Base-by-base conservation (phyloP, 805 yeast genomes). In the Ogataea populi-albae region DNA sequence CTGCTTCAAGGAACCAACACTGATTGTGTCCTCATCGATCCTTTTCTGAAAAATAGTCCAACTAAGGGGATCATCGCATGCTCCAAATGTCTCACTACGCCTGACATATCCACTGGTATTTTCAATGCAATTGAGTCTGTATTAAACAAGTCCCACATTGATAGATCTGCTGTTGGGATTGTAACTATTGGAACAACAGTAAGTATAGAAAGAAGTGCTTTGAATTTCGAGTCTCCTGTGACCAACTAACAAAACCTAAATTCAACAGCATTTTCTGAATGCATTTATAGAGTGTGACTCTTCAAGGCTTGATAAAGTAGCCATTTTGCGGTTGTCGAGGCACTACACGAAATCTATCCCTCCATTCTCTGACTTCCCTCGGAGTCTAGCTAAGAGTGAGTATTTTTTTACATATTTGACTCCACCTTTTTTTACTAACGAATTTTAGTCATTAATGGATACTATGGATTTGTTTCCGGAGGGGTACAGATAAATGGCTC, bases 101-200 rank as follows among this genome's bases (percentile, higher is more conserved):
- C 59, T 1, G 68, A 69, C 39, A 70, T 69, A 5, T 57, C 71
- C 3, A 51, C 52, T 16, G 75, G 75, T 8, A 68, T 70, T 34
- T 47, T 50, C 23, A 33, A 46, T 12, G 68, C 70, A 4, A 59
- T 69, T 6, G 40, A 45, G n/a, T 46, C 66, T 24, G 61, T 67
- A 29, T 46, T 47, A 6, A 43, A 46, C 8, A 34, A 41, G 4
- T 34, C 45, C 2, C 38, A 29, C 10, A 45, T 51, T 17, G 25
- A 35, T 7, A 37, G 40, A 11, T 50, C 56, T 12, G 47, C 56
- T 5, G 57, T 70, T 5, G 45, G 53, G 3, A 51, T 71, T 1
- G 69, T 69, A 12, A 68, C 73, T 0, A 68, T 70, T 43, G 75
- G 76, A 8, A 70, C 75, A 2, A 70, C 75, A 3, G 40, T 36